Percentiles rank a stretch among this genome's conserved stretches.
Evolutionary conservation across 805 yeast genomes (phyloP).

Genomic region (Komagataella pseudopastoris): DNA sequence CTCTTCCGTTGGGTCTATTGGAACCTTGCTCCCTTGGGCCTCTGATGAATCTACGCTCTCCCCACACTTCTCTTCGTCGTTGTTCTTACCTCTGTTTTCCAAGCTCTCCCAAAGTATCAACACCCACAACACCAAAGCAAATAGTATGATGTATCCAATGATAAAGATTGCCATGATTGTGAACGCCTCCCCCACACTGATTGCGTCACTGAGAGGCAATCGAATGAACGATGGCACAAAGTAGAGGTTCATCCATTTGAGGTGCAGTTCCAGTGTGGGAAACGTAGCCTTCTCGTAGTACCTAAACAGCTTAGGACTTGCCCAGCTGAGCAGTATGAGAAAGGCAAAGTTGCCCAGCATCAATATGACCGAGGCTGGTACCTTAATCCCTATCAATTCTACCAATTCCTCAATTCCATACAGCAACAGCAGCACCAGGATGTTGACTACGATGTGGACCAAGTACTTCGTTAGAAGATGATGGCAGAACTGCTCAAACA

Average conservation of each 20-base stretch:
- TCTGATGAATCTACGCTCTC: background rate
- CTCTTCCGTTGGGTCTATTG: background rate
- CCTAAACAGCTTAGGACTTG: constrained; percentile 11
- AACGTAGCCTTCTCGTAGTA: constrained; percentile 36
- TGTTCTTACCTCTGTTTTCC: constrained; percentile 4
- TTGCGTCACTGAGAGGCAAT: constrained; percentile 53
- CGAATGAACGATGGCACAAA: constrained; percentile 70
- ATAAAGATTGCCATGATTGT: constrained; percentile 65
- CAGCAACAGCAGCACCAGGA: constrained; percentile 28
- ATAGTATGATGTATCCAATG: constrained; percentile 44
- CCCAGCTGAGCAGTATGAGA: constrained; percentile 7
- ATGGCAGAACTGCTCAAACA: background rate
- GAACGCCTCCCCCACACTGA: constrained; percentile 54
- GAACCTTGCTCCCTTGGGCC: background rate
- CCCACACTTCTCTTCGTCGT: constrained; percentile 10
- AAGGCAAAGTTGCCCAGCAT: constrained; percentile 45
- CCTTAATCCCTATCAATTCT: constrained; percentile 29
- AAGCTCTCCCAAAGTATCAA: constrained; percentile 10
- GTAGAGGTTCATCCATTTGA: constrained; percentile 68
- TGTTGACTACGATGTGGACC: constrained; percentile 22
- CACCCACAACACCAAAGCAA: constrained; percentile 33
- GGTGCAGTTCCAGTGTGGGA: constrained; percentile 14
- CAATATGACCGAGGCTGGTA: constrained; percentile 62
- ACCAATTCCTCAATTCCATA: constrained; percentile 42
- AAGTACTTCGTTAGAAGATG: background rate